Conservation (phyloP, 805 yeast species). For the Priceomyces medius region DNA sequence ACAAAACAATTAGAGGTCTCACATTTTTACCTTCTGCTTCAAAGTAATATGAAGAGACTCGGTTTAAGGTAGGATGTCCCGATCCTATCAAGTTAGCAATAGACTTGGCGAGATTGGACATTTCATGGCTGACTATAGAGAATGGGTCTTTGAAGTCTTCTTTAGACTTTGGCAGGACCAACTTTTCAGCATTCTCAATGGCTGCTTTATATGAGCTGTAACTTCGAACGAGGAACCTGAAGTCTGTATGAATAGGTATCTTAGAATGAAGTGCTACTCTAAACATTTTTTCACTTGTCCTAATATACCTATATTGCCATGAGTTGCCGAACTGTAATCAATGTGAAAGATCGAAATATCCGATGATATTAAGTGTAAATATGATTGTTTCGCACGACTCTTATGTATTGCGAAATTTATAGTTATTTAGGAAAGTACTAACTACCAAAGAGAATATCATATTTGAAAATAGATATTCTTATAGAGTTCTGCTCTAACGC, state of each 20-base stretch:
- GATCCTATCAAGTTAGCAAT: conserved; percentile 86
- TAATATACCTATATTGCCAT: neutral
- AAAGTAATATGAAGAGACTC: conserved; percentile 92
- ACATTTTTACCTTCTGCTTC: conserved; percentile 96
- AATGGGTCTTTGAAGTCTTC: conserved; percentile 73
- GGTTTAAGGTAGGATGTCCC: conserved; percentile 88
- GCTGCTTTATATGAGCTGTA: conserved; percentile 48
- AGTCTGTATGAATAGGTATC: neutral
- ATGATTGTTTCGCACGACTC: no score
- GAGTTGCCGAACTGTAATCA: no score
- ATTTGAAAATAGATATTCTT: no score
- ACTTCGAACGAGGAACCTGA: neutral
- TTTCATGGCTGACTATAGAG: conserved; percentile 86
- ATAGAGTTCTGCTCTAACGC: no score
- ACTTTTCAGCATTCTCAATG: conserved; percentile 66
- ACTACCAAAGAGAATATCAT: no score
- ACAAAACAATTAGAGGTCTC: conserved; percentile 82
- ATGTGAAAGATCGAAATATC: no score
- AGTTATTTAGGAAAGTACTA: no score
- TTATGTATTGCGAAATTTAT: no score
- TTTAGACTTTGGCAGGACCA: conserved; percentile 60
- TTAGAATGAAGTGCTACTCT: neutral
- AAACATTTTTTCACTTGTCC: neutral
- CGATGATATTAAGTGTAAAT: no score
- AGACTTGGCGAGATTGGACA: conserved; percentile 84